phyloP scores from a whole-genome alignment of 1,284 basidiomycete genomes.

The Marasmius oreades region DNA sequence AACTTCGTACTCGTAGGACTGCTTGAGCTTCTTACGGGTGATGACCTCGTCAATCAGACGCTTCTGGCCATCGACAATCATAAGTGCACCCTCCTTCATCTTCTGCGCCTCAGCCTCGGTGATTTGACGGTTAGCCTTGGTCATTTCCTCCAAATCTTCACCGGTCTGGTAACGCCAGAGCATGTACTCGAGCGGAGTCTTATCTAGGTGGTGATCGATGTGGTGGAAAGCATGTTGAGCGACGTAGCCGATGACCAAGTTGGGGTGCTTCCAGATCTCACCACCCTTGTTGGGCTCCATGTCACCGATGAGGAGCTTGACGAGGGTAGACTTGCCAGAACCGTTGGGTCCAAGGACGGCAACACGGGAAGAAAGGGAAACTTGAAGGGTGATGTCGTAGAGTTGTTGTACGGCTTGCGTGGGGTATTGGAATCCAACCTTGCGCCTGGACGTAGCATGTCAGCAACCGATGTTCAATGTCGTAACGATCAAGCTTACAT shows the following conservation, averaged over 20 bases:
- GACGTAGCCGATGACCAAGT: slow-evolving; percentile 98
- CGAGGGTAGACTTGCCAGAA: slow-evolving; percentile 97
- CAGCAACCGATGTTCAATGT: background rate
- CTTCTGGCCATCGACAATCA: slow-evolving; percentile 93
- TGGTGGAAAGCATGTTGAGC: slow-evolving; percentile 99
- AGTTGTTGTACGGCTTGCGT: slow-evolving; percentile 83
- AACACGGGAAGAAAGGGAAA: slow-evolving; percentile 96
- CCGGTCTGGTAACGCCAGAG: slow-evolving; percentile 99
- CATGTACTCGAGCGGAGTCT: slow-evolving; percentile 98
- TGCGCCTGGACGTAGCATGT: slow-evolving; percentile 43
- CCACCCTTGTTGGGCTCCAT: slow-evolving; percentile 95
- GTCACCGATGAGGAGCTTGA: slow-evolving; percentile 98
- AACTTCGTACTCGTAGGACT: slow-evolving; percentile 97
- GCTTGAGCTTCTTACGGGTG: slow-evolving; percentile 96
- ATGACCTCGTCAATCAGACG: slow-evolving; percentile 91
- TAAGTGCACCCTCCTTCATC: slow-evolving; percentile 92
- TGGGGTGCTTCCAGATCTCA: slow-evolving; percentile 99
- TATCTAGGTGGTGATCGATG: slow-evolving; percentile 97
- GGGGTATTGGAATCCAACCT: slow-evolving; percentile 97
- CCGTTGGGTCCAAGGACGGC: slow-evolving; percentile 96
- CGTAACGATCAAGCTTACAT: slow-evolving; percentile 46
- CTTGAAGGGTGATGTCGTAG: slow-evolving; percentile 93
- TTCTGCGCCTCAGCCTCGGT: slow-evolving; percentile 87
- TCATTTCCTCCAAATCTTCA: slow-evolving; percentile 96
- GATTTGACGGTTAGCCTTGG: slow-evolving; percentile 87